These are phyloP conservation scores for Diaporthe ilicicola DNA, from an alignment of 2,329 filamentous ascomycete species.

Conservation along the genomic window DNA sequence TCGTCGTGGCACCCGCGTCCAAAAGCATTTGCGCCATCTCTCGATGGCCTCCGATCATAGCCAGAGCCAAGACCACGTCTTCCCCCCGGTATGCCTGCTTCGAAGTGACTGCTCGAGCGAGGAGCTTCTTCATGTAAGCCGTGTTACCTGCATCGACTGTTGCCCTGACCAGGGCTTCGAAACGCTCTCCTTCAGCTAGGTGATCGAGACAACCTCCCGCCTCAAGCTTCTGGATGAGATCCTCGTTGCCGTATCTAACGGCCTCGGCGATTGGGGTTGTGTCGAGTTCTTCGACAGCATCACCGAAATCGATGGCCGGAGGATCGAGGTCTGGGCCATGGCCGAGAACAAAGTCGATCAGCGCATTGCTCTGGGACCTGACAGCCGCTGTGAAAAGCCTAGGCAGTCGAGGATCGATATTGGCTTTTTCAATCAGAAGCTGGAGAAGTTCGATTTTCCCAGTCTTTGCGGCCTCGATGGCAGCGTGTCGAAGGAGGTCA, in stretches of 20 bases:
- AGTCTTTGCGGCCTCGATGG: background rate
- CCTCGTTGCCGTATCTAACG: background rate
- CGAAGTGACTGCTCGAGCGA: background rate
- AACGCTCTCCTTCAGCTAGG: background rate
- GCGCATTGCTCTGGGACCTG: background rate
- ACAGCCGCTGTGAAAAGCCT: background rate
- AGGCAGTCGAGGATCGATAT: background rate
- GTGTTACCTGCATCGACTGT: background rate
- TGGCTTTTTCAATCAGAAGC: background rate
- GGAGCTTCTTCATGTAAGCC: background rate
- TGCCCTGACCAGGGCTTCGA: background rate
- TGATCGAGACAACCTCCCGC: background rate
- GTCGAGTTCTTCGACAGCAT: background rate
- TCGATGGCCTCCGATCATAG: rapidly evolving
- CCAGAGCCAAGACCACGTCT: rapidly evolving
- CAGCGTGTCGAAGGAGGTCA: rapidly evolving
- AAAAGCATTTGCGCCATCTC: background rate
- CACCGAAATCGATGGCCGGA: background rate
- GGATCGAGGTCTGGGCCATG: background rate
- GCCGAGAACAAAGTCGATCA: background rate
- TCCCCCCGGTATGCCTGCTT: background rate
- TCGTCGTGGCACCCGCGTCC: background rate
- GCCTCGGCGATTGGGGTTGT: background rate
- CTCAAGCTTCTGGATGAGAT: background rate
- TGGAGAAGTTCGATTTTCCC: background rate